Conservation (phyloP, 257 asterid species). For the Thymus quinquecostatus region DNA sequence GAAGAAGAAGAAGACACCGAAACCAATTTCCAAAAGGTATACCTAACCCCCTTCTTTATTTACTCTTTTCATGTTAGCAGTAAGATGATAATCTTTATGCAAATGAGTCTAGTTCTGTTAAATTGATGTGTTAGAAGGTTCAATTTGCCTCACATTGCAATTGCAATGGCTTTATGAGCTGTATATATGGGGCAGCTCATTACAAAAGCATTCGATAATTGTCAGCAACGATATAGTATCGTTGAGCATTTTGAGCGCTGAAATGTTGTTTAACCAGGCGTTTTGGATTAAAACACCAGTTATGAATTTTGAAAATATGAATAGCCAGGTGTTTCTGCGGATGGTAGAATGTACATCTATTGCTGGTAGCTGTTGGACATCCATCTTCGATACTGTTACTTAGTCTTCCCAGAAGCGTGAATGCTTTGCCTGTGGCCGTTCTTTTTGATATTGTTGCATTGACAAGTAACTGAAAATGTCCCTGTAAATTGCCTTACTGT, state of each 20-base stretch:
- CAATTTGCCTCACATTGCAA: not conserved
- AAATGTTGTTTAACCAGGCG: slow-evolving; percentile 1
- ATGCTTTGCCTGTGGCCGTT: slow-evolving; percentile 4
- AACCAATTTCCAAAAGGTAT: slow-evolving; percentile 97
- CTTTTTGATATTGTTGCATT: not conserved
- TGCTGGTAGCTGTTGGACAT: slow-evolving; percentile 1
- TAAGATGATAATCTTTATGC: not conserved
- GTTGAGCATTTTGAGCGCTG: not conserved
- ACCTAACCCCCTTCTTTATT: not conserved
- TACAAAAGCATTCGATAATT: not conserved
- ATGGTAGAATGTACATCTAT: not conserved
- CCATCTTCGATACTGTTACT: slow-evolving; percentile 6
- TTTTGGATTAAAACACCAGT: not conserved
- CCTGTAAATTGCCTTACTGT: slow-evolving; percentile 25
- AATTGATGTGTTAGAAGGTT: not conserved
- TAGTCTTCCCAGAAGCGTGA: not conserved
- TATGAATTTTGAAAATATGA: not conserved
- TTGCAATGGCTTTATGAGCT: not conserved
- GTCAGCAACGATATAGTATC: not conserved
- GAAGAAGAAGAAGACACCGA: slow-evolving; percentile 81
- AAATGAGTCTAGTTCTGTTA: not conserved
- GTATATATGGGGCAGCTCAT: not conserved
- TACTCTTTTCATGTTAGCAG: not conserved
- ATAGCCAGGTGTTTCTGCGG: slow-evolving; percentile 2
- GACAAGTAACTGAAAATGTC: slow-evolving; percentile 5